Percentiles rank a stretch among this genome's conserved stretches.
These are phyloP conservation scores for Thielaviopsis musarum DNA, from an alignment of 2,329 filamentous ascomycete species.

Conservation along the genomic window DNA sequence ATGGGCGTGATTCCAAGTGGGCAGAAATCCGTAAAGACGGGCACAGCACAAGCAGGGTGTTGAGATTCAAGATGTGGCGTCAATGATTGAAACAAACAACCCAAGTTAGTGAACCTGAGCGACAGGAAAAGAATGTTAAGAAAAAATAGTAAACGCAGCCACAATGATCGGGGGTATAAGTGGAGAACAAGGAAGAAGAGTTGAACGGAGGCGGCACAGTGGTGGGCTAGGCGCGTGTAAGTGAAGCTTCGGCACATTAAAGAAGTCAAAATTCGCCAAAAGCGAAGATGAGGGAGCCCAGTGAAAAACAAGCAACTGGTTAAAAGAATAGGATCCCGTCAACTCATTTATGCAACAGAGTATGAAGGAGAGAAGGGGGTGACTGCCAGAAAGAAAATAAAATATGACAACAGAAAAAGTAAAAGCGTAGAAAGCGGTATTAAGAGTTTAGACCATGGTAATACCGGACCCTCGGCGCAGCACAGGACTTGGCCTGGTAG, in stretches of 20 bases:
- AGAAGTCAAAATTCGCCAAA: not conserved
- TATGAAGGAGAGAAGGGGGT: not conserved
- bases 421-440: not conserved
- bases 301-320: not conserved
- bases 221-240: constrained; percentile 2
- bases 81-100: constrained; percentile 10
- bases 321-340: not conserved
- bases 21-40: not conserved
- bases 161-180: constrained; percentile 4
- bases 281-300: not conserved
- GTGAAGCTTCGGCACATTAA: not conserved
- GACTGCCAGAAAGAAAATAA: not conserved
- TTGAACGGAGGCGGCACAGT: constrained; percentile 11
- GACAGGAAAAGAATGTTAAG: constrained; percentile 15
- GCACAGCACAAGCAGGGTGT: not conserved
- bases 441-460: not conserved
- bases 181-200: constrained; percentile 4
- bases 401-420: not conserved
- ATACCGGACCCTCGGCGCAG: not conserved
- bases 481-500: not conserved
- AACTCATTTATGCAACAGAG: not conserved
- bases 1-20: not conserved
- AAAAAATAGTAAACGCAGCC: constrained; percentile 12
- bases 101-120: constrained; percentile 13
- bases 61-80: constrained; percentile 1